Evolutionary conservation across 176 grass and related monocot genomes (phyloP).

Genomic region (Rhynchospora breviuscula): DNA sequence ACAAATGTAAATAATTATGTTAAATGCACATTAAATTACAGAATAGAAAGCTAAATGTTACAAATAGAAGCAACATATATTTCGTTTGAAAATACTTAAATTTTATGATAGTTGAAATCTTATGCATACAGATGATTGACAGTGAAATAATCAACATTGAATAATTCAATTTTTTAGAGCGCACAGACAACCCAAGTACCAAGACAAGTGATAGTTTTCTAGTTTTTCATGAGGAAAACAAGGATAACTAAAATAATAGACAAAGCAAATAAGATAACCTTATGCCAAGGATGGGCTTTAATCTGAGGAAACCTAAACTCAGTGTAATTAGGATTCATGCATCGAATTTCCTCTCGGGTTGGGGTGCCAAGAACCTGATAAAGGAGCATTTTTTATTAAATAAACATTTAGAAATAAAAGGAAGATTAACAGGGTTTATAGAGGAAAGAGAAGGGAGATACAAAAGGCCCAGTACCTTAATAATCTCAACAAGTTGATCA

Average conservation of each 20-base stretch:
- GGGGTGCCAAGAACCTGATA: too few species aligned
- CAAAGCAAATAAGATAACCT: too few species aligned
- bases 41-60: too few species aligned
- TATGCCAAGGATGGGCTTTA: too few species aligned
- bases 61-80: neutral
- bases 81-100: too few species aligned
- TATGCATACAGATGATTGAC: neutral
- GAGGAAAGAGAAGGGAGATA: neutral
- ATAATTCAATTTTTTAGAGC: neutral
- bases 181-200: neutral
- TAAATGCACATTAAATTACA: neutral
- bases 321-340: too few species aligned
- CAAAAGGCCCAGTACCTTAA: neutral
- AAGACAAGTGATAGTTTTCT: neutral
- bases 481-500: too few species aligned
- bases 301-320: too few species aligned
- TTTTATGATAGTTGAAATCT: neutral
- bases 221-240: too few species aligned
- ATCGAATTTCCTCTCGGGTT: too few species aligned
- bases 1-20: neutral
- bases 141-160: neutral
- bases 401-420: neutral
- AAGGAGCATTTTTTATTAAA: neutral
- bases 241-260: too few species aligned
- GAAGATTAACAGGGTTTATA: neutral